Percentiles rank a stretch among this genome's conserved stretches.
phyloP scores from a whole-genome alignment of 1,284 basidiomycete species.

The Ceratorhiza oryzae-sativae region DNA sequence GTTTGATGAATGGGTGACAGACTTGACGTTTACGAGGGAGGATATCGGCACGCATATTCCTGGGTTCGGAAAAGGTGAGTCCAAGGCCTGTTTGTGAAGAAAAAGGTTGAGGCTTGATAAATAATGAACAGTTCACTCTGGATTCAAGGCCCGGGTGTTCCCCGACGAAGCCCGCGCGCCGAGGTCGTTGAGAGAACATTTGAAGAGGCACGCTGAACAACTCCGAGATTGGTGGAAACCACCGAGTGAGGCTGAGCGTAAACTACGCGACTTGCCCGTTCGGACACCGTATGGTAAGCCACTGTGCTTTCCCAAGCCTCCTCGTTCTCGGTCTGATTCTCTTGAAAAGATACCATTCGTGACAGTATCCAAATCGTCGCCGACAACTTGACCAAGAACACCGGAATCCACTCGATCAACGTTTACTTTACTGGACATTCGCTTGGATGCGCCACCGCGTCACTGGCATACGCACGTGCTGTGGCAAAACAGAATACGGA shows the following conservation, averaged over 20 bases:
- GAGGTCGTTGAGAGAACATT: constrained; percentile 19
- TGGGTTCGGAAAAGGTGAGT: constrained; percentile 46
- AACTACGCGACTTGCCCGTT: constrained; percentile 5
- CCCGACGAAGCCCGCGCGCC: constrained; percentile 37
- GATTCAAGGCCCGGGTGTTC: constrained; percentile 48
- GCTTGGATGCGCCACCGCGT: constrained; percentile 48
- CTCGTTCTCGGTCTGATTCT: background rate
- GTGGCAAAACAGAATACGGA: constrained; percentile 45
- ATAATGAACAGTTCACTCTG: constrained; percentile 46
- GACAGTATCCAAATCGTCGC: constrained; percentile 40
- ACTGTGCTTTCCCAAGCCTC: background rate
- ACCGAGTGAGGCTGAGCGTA: background rate
- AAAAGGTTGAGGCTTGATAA: background rate
- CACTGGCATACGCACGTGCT: constrained; percentile 47
- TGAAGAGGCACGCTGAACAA: constrained; percentile 9
- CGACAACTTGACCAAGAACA: constrained; percentile 25
- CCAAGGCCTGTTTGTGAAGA: background rate
- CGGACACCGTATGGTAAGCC: constrained; percentile 45
- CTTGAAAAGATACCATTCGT: constrained; percentile 39
- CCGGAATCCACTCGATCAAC: constrained; percentile 36
- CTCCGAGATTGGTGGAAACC: background rate
- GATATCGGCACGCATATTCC: constrained; percentile 46
- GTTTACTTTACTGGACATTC: constrained; percentile 50
- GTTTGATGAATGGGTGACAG: constrained; percentile 51
- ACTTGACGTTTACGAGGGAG: constrained; percentile 46